phyloP scores from a whole-genome alignment of 441 rosid genomes.

The Aquilaria agallochum region DNA sequence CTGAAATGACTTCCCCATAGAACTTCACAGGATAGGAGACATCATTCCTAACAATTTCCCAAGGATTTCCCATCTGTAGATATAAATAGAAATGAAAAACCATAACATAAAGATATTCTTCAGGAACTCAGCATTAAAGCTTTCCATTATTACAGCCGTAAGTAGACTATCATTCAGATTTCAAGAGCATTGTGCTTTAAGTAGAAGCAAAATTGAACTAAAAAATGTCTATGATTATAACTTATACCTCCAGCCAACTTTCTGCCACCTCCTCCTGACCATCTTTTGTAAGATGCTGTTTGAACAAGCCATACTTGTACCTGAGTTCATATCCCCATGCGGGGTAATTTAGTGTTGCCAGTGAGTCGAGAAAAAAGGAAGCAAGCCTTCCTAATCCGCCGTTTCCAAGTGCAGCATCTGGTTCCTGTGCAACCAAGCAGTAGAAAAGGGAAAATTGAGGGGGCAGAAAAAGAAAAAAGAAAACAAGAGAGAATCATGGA shows the following conservation, averaged over 20 bases:
- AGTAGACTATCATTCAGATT: too few relatives aligned
- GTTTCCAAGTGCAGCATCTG: slow-evolving; percentile 98
- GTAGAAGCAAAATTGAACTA: too few relatives aligned
- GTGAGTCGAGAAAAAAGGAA: slow-evolving; percentile 90
- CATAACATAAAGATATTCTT: too few relatives aligned
- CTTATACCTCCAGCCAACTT: slow-evolving; percentile 92
- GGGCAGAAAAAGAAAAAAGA: slow-evolving; percentile 6
- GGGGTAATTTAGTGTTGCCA: slow-evolving; percentile 92
- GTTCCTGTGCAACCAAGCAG: slow-evolving; percentile 44
- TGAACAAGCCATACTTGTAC: slow-evolving; percentile 88
- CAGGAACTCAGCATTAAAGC: too few relatives aligned
- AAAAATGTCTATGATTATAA: too few relatives aligned
- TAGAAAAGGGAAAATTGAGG: neutral
- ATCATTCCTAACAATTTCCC: slow-evolving; percentile 95
- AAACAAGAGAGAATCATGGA: too few relatives aligned
- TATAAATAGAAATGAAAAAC: too few relatives aligned
- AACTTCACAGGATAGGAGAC: slow-evolving; percentile 82
- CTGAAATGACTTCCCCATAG: slow-evolving; percentile 75
- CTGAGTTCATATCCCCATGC: slow-evolving; percentile 99
- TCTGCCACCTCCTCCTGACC: slow-evolving; percentile 98
- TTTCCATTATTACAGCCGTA: too few relatives aligned
- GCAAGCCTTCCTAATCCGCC: slow-evolving; percentile 99
- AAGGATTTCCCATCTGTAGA: slow-evolving; percentile 84
- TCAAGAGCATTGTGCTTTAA: too few relatives aligned
- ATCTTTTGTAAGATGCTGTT: slow-evolving; percentile 79